Evolutionary conservation across 2,329 filamentous ascomycete species (phyloP), one percentile per base, ranked within the genome.

Genomic region (Cryoendolithus antarcticus): DNA sequence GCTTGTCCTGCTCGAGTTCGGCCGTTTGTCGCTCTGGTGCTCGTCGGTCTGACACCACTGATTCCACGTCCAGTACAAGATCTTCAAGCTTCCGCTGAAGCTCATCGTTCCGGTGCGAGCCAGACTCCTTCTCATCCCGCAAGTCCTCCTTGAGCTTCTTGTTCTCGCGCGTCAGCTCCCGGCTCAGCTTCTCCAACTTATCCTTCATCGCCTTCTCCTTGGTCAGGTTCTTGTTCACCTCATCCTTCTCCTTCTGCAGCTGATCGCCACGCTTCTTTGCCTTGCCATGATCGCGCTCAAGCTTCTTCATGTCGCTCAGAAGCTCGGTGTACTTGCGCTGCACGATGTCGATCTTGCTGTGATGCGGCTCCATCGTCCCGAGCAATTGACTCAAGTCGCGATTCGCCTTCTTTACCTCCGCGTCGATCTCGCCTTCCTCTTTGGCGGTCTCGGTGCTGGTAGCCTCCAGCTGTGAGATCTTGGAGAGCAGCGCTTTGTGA

Each of bases 141-240:
- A 66, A 54, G 61, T 95, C 93, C 62, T 98, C 91, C 64, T 96
- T 96, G 48, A 98, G 77, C 65, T 93, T 93, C 64, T 96, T 96
- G 62, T 98, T 98, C 57, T 98, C 91, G 53, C 89, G 83, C 44
- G 93, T 91, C 40, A 98, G 72, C 61, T 98, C 91, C 41, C 91
- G 73, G 54, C 88, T 95, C 27, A 98, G 70, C 59, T 96, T 98
- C 63, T 98, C 91, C 34, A 98, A 69, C 64, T 96, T 96, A 60
- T 96, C 88, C 61, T 93, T 95, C 57, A 96, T 76, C 1, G 80
- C 82, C 12, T 83, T 80, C 13, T 88, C 89, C 64, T 94, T 94
- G 64, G 78, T 89, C 40, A 94, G 70, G 59, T 98, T 91, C 34
- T 80, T 82, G 52, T 86, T 78, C 41, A 82, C 82, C 49, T 84